phyloP scores from a whole-genome alignment of 1,284 basidiomycete species.

The Apiotrichum montevideense region DNA sequence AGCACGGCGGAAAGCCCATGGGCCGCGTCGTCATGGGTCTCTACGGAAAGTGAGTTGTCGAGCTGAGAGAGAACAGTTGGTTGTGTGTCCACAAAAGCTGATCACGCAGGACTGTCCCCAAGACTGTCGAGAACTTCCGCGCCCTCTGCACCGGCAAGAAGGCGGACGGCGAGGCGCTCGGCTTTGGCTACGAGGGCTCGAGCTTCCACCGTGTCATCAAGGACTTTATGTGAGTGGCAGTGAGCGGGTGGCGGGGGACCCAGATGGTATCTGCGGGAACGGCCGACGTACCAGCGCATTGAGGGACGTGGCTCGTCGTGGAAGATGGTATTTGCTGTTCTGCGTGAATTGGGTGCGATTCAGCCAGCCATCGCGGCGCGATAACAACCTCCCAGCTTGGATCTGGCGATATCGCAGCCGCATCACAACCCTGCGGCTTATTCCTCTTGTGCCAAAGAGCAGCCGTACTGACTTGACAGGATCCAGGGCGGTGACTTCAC shows the following conservation, averaged over 20 bases:
- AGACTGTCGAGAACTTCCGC: slow-evolving; percentile 65
- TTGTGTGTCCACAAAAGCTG: not conserved
- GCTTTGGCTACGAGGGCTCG: slow-evolving; percentile 64
- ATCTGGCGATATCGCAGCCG: too few relatives aligned
- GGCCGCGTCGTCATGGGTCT: slow-evolving; percentile 79
- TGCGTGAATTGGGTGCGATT: too few relatives aligned
- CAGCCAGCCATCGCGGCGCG: too few relatives aligned
- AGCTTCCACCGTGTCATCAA: slow-evolving; percentile 66
- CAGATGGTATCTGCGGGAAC: too few relatives aligned
- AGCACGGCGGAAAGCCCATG: slow-evolving; percentile 73
- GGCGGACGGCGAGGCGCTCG: slow-evolving; percentile 69
- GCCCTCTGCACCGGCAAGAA: slow-evolving; percentile 65
- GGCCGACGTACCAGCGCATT: too few relatives aligned
- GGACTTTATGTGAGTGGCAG: slow-evolving; percentile 56
- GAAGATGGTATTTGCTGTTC: too few relatives aligned
- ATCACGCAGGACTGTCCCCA: slow-evolving; percentile 64
- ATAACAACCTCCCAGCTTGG: too few relatives aligned
- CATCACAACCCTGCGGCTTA: too few relatives aligned
- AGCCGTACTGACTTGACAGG: slow-evolving; percentile 33
- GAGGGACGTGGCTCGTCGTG: too few relatives aligned
- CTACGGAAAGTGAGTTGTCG: slow-evolving; percentile 58
- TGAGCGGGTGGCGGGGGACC: not conserved
- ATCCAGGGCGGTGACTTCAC: slow-evolving; percentile 69
- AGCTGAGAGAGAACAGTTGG: too few relatives aligned
- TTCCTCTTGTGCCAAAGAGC: too few relatives aligned